Evolutionary conservation across 345 rosid genomes (phyloP).

Genomic region (Cardamine resedifolia): DNA sequence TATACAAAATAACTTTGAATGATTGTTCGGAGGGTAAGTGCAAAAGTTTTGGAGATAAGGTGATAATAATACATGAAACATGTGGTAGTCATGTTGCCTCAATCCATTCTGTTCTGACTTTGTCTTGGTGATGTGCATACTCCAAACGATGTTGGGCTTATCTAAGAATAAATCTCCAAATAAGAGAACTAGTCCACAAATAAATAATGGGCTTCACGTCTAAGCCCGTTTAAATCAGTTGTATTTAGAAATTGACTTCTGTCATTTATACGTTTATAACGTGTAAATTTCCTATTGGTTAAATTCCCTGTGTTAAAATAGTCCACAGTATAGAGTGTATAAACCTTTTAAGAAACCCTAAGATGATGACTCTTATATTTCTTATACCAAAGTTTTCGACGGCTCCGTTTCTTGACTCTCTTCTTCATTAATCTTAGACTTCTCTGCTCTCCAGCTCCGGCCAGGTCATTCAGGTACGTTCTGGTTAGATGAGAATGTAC

Average conservation of each 20-base stretch:
- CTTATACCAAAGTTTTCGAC: neutral
- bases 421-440: neutral
- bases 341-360: neutral
- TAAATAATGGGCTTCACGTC: neutral
- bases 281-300: neutral
- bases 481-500: neutral
- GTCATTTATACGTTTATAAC: neutral
- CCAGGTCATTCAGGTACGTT: constrained; percentile 12
- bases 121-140: too few relatives aligned
- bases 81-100: too few relatives aligned
- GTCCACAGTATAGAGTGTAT: neutral
- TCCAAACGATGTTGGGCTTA: neutral
- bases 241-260: neutral
- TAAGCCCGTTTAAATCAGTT: neutral
- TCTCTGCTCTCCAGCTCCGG: neutral
- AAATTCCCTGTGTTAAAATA: neutral
- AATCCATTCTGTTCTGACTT: too few relatives aligned
- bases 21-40: too few relatives aligned
- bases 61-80: too few relatives aligned
- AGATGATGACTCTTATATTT: neutral
- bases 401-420: neutral
- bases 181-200: neutral
- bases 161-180: neutral
- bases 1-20: too few relatives aligned
- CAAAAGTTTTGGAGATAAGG: too few relatives aligned